phyloP scores from a whole-genome alignment of 148 eudicot species.

The Fagopyrum esculentum region DNA sequence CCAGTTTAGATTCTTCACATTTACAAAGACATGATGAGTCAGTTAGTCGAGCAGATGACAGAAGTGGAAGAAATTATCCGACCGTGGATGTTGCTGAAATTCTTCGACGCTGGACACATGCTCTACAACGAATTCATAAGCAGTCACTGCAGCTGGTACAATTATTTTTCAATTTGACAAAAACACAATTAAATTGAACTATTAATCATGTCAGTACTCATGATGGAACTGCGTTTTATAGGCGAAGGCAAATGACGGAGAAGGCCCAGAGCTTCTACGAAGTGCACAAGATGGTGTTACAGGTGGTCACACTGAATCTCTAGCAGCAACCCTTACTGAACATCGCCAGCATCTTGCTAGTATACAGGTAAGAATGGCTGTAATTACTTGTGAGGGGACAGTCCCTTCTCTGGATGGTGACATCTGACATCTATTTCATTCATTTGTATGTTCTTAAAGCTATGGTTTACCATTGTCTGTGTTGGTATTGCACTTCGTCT shows the following conservation, averaged over 20 bases:
- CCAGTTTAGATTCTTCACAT: conserved; percentile 35
- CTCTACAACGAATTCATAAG: conserved; percentile 89
- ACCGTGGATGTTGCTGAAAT: conserved; percentile 96
- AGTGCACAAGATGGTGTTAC: conserved; percentile 60
- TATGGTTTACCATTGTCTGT: not conserved
- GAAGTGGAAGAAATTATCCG: conserved; percentile 65
- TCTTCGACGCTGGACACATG: conserved; percentile 98
- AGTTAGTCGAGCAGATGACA: conserved; percentile 55
- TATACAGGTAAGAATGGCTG: conserved; percentile 53
- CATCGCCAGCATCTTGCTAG: conserved; percentile 93
- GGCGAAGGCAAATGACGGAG: conserved; percentile 95
- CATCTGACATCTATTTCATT: not conserved
- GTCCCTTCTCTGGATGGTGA: not conserved
- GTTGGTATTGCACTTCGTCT: not conserved
- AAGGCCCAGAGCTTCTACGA: conserved; percentile 90
- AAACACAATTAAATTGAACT: not conserved
- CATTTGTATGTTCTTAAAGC: conserved; percentile 9
- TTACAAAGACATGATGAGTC: conserved; percentile 46
- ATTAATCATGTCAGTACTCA: not conserved
- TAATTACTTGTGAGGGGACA: not conserved
- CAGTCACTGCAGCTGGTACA: conserved; percentile 91
- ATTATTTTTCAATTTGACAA: not conserved
- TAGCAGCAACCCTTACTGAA: conserved; percentile 85
- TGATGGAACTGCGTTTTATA: conserved; percentile 14
- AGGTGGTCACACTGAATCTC: conserved; percentile 86